A percentile compares a stretch with the other conserved stretches of the same genome.
These are phyloP conservation scores for Schizonepeta tenuifolia DNA, from an alignment of 257 asterid genomes.

Conservation along the genomic window DNA sequence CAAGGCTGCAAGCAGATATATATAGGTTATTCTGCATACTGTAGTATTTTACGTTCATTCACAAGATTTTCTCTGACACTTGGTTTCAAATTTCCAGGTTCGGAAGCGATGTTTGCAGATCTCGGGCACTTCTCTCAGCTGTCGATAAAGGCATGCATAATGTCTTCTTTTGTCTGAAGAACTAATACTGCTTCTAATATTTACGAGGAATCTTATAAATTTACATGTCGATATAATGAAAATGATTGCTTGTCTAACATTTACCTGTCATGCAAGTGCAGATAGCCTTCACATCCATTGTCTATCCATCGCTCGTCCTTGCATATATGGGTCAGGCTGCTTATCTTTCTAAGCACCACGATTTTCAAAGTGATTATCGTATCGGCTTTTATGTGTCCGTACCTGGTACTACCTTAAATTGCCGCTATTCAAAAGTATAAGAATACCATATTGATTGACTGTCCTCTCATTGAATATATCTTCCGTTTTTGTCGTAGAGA, in stretches of 20 bases:
- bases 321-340: conserved; percentile 99
- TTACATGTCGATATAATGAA: neutral
- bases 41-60: neutral
- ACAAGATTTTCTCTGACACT: conserved; percentile 19
- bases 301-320: conserved; percentile 82
- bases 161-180: conserved; percentile 19
- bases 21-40: neutral
- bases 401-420: conserved; percentile 58
- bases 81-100: conserved; percentile 58
- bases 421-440: neutral
- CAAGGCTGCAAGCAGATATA: neutral
- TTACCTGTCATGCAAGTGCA: conserved; percentile 42
- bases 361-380: conserved; percentile 42
- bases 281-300: conserved; percentile 88
- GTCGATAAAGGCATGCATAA: conserved; percentile 67
- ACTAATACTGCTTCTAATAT: neutral
- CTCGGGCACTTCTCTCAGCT: conserved; percentile 94
- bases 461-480: conserved; percentile 4
- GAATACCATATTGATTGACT: neutral
- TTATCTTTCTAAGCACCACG: conserved; percentile 80
- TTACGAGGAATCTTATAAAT: neutral
- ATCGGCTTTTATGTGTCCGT: conserved; percentile 92
- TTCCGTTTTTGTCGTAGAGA: conserved; percentile 40
- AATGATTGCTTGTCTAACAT: conserved; percentile 30
- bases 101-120: conserved; percentile 99